Base-by-base conservation (phyloP, 306 rosid species). In the Sicyos baderoa region DNA sequence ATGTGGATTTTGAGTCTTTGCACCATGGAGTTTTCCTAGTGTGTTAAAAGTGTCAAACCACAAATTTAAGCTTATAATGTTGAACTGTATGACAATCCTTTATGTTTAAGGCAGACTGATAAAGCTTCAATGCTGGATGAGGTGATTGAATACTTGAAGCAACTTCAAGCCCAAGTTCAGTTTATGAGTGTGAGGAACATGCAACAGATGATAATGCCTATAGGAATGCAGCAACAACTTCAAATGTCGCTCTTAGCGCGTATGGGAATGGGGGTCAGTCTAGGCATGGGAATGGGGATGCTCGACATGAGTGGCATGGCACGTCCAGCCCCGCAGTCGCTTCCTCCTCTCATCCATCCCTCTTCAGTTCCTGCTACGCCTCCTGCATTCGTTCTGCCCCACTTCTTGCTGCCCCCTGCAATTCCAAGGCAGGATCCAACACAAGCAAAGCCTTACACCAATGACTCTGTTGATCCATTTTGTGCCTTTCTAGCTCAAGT, bases 81-180 rank as follows among this genome's bases (percentile, higher is more conserved):
- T 63, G 69, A 16, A 63, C 68, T 29, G 3, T 9, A 60, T 32
- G 15, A 40, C 50, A 63, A 40, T 17, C 47, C 42, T 35, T 35
- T 35, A 35, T 35, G 69, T 2, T 63, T 42, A 62, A 71, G 72
- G 79, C 87, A 84, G 85, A 81, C 77, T 0, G 87, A 84, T 60
- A 84, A 78, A 68, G 87, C 87, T 40, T 80, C 87, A 47, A 78
- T 84, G 82, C 50, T 84, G 15, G 87, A 84, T 54, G 87, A 81
- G 73, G 87, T 84, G 72, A 84, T 81, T 11, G 84, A 76, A 35
- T 84, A 80, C 78, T 54, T 84, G 35, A 84, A 80, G 59, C 83
- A 80, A 63, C 85, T 84, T 25, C 83, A 84, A 78, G 77, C 81
- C 74, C 87, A 84, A 56, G 70, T 81, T 55, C 81, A 84, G 37